Evolutionary conservation across 2,329 filamentous ascomycete genomes (phyloP).

Genomic region (Talaromyces verruculosus): DNA sequence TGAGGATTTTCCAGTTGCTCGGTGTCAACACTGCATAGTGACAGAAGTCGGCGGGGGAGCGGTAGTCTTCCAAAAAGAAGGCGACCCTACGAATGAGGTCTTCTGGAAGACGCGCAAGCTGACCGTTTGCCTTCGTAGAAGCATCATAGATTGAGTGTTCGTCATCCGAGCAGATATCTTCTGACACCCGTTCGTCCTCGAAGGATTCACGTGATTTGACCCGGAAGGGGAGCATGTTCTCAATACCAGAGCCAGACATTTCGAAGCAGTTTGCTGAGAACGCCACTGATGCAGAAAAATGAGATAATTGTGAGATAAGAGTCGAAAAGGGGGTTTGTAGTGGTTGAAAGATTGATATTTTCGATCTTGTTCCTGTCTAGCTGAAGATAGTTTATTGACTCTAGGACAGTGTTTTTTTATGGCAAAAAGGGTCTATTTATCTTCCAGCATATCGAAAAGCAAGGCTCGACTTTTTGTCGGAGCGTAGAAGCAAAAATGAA

Average conservation of each 20-base stretch:
- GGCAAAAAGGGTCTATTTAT: background rate
- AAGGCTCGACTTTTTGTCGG: background rate
- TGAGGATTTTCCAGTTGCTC: slow-evolving; percentile 3
- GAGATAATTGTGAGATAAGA: background rate
- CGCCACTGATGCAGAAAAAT: background rate
- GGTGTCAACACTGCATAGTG: slow-evolving; percentile 4
- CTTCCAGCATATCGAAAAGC: background rate
- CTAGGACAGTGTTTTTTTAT: background rate
- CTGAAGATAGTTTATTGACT: background rate
- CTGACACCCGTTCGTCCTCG: background rate
- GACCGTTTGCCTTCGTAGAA: background rate
- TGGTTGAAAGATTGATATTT: no score
- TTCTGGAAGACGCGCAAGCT: slow-evolving; percentile 9
- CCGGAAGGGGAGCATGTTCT: background rate
- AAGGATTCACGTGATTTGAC: background rate
- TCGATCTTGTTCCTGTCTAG: background rate
- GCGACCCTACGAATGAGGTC: slow-evolving; percentile 7
- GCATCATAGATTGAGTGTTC: background rate
- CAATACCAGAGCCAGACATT: background rate
- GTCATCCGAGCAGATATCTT: background rate
- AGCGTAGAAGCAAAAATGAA: background rate
- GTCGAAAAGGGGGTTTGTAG: background rate
- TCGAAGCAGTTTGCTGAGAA: background rate
- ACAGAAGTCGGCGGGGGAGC: background rate
- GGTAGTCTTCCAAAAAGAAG: background rate